Percentiles rank a stretch among this genome's conserved stretches.
Evolutionary conservation across 1,284 basidiomycete species (phyloP).

Genomic region (Stereum hirsutum): DNA sequence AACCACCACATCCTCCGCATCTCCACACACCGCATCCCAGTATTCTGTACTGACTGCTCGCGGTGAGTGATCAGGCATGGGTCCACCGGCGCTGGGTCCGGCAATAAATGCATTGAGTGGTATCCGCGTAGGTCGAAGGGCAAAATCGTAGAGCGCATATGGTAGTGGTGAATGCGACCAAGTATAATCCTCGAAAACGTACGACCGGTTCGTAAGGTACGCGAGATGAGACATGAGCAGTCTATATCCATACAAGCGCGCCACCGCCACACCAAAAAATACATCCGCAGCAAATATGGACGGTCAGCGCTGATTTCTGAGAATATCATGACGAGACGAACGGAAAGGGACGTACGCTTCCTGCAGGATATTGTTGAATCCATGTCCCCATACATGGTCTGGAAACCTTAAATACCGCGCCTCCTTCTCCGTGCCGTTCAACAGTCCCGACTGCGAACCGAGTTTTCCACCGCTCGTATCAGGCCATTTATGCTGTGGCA

Average conservation of each 20-base stretch:
- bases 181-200: slow-evolving; percentile 30
- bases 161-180: slow-evolving; percentile 29
- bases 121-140: slow-evolving; percentile 12
- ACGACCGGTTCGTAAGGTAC: slow-evolving; percentile 15
- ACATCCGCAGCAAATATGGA: slow-evolving; percentile 12
- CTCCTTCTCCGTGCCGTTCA: slow-evolving; percentile 5
- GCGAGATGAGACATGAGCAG: slow-evolving; percentile 1
- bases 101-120: slow-evolving; percentile 15
- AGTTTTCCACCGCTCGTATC: too few species aligned
- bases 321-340: too few species aligned
- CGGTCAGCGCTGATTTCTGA: too few species aligned
- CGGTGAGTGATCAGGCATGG: slow-evolving; percentile 24
- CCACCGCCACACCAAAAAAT: slow-evolving; percentile 21
- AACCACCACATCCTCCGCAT: slow-evolving; percentile 18
- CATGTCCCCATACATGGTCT: slow-evolving; percentile 25
- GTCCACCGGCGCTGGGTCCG: slow-evolving; percentile 31
- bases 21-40: slow-evolving; percentile 28
- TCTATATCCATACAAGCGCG: too few species aligned
- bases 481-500: slow-evolving; percentile 9
- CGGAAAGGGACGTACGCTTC: slow-evolving; percentile 26
- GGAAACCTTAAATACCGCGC: neutral
- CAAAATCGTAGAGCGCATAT: slow-evolving; percentile 18
- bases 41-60: slow-evolving; percentile 24
- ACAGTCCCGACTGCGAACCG: too few species aligned
- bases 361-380: slow-evolving; percentile 29